Base-by-base conservation (phyloP, 2,329 filamentous ascomycete species). In the Mycogone perniciosa region DNA sequence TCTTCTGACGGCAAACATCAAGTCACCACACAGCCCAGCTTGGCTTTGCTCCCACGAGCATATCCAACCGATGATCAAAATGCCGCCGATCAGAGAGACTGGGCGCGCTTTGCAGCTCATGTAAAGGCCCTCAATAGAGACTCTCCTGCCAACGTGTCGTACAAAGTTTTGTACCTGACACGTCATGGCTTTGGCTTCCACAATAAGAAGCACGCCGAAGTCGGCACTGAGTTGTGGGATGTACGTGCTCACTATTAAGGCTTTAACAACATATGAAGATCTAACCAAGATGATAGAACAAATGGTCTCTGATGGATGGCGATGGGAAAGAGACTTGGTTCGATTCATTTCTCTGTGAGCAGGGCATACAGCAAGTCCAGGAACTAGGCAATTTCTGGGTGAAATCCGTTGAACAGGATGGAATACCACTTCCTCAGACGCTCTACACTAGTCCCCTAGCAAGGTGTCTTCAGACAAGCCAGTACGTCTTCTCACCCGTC, bases 381-480 rank as follows among this genome's bases (percentile, higher is more conserved):
- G 67, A 69, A 1, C 75, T 82, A 11, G 71, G 74, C 51, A 48
- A 52, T 0, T 82, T 82, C 60, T 82, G 80, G 74, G 60, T 65
- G 20, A 59, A 68, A 8, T 67, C 76, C 50, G 62, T 80, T 4
- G 51, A 61, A 4, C 53, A 67, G 6, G 63, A 73, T 44, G 71
- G 70, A n/a, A 75, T 82, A 44, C 75, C 79, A 1, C 60, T 77
- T 3, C 81, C 82, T 0, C 60, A 76, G 33, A 67, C 63, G 0
- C 79, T 79, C 59, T 84, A 82, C 65, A 76, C 76, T 4, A 80
- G 76, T 50, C 81, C 82, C 0, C 66, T 84, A 31, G 73, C 73
- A 31, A 75, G 82, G 20, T 84, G 80, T 55, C 69, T 84, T 4
- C 72, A 78, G 52, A 85, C 81, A 5, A 76, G 76, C 1, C 66